Base-by-base conservation (phyloP, 345 rosid species). In the Citrus inodora region DNA sequence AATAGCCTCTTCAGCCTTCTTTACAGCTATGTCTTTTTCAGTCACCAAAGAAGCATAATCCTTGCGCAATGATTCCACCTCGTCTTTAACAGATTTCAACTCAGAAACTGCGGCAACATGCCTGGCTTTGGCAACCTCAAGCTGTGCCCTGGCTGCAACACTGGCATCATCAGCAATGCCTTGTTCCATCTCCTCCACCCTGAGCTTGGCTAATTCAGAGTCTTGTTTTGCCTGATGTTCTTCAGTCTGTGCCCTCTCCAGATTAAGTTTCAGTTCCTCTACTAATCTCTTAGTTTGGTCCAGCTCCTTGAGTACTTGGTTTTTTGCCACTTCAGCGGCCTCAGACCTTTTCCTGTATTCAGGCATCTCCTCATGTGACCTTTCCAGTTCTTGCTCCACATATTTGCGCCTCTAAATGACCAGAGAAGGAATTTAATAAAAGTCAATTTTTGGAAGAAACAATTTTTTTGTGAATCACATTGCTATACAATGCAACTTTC, bases 221-320 rank as follows among this genome's bases (percentile, higher is more conserved):
- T 95, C 98, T 66, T 95, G 99, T 72, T 89, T 93, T 25, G 98
- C 99, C 70, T 95, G 98, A 58, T 84, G 88, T 82, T 93, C 99
- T 82, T 95, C 99, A 1, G 93, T 95, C 76, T 85, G 92, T 25
- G 98, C 98, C 85, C 92, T 91, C 81, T 95, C 99, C 24, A 95
- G 88, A 81, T 88, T 87, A 75, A 95, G 93, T 82, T 92, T 95
- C 46, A 93, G 84, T 76, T 91, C 97, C 84, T 95, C 99, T 28
- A 91, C 86, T 25, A 88, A 89, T 82, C 97, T 93, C 88, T 90
- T 95, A 33, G 92, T 86, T 82, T 81, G 84, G 87, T 93, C 96
- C 64, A 95, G 83, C 86, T 95, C 98, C 81, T 85, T 84, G 35
- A 95, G 80, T 38, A 90, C 87, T 81, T 80, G 85, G 66, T 42